These are phyloP conservation scores for Senna siamea DNA, from an alignment of 306 rosid genomes.

Conservation along the genomic window DNA sequence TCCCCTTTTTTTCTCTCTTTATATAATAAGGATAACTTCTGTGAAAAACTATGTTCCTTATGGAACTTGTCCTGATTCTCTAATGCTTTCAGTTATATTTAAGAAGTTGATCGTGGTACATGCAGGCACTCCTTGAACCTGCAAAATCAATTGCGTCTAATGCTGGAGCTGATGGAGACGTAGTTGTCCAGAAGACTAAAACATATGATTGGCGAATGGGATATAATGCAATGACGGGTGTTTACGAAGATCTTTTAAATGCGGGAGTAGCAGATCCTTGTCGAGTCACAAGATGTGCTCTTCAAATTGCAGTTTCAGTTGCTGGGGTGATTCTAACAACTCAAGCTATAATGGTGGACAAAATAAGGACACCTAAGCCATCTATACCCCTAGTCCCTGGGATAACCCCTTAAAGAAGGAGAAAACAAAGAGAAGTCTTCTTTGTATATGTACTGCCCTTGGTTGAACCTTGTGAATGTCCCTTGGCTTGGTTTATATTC, in stretches of 20 bases:
- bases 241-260: conserved; percentile 82
- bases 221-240: conserved; percentile 80
- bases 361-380: conserved; percentile 65
- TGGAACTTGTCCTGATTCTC: neutral
- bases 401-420: conserved; percentile 56
- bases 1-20: no score
- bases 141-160: conserved; percentile 81
- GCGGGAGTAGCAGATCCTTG: conserved; percentile 91
- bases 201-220: conserved; percentile 74
- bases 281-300: conserved; percentile 89
- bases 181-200: conserved; percentile 81
- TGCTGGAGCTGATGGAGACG: conserved; percentile 87
- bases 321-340: conserved; percentile 83
- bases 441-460: neutral
- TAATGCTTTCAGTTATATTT: conserved; percentile 21
- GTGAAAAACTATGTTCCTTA: neutral
- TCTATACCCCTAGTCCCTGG: conserved; percentile 74
- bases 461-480: neutral
- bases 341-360: conserved; percentile 85
- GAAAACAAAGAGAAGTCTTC: conserved; percentile 16
- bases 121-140: conserved; percentile 92
- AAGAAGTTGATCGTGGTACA: conserved; percentile 30
- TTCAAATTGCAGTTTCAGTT: conserved; percentile 84
- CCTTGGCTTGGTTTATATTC: conserved; percentile 34
- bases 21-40: neutral